These are phyloP conservation scores for Suillus fuscotomentosus DNA, from an alignment of 768 basidiomycete genomes.

Conservation along the genomic window DNA sequence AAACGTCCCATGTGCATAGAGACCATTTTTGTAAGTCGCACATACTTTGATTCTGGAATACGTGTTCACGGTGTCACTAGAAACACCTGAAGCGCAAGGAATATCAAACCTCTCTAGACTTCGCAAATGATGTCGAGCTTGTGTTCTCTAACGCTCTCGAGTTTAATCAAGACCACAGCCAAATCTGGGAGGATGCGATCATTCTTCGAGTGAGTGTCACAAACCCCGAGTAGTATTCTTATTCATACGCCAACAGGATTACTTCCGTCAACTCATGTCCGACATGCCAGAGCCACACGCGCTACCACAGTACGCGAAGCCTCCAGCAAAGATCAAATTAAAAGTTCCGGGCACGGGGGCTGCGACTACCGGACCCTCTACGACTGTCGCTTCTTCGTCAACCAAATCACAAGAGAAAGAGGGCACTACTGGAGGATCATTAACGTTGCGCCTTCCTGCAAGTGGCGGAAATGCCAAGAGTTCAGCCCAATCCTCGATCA, in stretches of 20 bases:
- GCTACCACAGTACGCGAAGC: slow-evolving; percentile 61
- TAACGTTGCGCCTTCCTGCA: slow-evolving; percentile 24
- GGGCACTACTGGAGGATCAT: slow-evolving; percentile 9
- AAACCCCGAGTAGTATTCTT: slow-evolving; percentile 4
- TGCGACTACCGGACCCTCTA: slow-evolving; percentile 7
- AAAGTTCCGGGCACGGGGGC: slow-evolving; percentile 49
- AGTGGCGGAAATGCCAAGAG: slow-evolving; percentile 18
- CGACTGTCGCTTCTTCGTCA: slow-evolving; percentile 4
- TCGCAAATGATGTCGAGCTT: slow-evolving; percentile 84
- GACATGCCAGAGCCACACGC: slow-evolving; percentile 69
- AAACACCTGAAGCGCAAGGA: slow-evolving; percentile 80
- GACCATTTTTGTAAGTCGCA: slow-evolving; percentile 64
- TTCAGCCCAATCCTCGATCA: slow-evolving; percentile 20
- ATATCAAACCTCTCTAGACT: slow-evolving; percentile 65
- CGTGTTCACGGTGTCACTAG: slow-evolving; percentile 37
- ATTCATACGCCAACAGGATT: slow-evolving; percentile 45
- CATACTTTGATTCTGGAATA: not conserved
- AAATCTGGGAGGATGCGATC: slow-evolving; percentile 78
- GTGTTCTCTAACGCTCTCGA: slow-evolving; percentile 87
- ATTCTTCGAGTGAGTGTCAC: slow-evolving; percentile 53
- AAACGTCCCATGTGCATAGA: slow-evolving; percentile 78
- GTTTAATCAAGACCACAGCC: slow-evolving; percentile 86
- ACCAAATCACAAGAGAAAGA: slow-evolving; percentile 16
- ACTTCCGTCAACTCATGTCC: slow-evolving; percentile 73
- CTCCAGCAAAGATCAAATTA: slow-evolving; percentile 68